Conservation (phyloP, 768 basidiomycete species). For the Paxillus rubicundulus region DNA sequence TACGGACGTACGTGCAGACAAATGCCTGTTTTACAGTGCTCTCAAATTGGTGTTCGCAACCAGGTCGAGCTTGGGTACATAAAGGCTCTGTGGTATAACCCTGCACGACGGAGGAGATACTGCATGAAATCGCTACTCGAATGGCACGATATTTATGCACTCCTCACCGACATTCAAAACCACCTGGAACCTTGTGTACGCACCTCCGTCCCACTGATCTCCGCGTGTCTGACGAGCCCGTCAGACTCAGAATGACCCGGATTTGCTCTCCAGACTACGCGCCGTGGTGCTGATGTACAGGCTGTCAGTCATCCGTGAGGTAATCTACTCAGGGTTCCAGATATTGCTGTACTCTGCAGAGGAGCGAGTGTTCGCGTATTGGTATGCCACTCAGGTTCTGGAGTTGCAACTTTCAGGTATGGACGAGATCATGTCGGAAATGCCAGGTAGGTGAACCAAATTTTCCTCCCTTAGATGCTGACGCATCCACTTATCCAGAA, state of each 20-base stretch:
- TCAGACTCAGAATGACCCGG: slow-evolving; percentile 23
- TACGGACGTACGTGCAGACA: slow-evolving; percentile 29
- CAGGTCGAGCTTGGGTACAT: slow-evolving; percentile 61
- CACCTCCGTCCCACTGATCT: background rate
- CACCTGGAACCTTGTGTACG: slow-evolving; percentile 20
- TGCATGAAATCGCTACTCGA: slow-evolving; percentile 61
- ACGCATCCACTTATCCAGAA: slow-evolving; percentile 7
- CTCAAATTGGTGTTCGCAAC: background rate
- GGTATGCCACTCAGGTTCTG: slow-evolving; percentile 61
- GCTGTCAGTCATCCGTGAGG: slow-evolving; percentile 57
- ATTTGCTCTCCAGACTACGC: slow-evolving; percentile 26
- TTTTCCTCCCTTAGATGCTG: slow-evolving; percentile 3
- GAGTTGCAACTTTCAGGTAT: slow-evolving; percentile 54
- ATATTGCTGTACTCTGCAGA: slow-evolving; percentile 66
- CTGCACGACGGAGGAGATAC: slow-evolving; percentile 60
- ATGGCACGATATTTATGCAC: slow-evolving; percentile 65
- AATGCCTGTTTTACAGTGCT: background rate
- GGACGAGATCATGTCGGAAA: slow-evolving; percentile 42
- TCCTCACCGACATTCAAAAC: slow-evolving; percentile 28
- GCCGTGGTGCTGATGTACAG: slow-evolving; percentile 54
- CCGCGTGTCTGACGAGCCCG: slow-evolving; percentile 5
- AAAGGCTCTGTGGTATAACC: slow-evolving; percentile 65
- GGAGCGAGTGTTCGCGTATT: slow-evolving; percentile 74
- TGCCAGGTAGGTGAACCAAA: slow-evolving; percentile 37
- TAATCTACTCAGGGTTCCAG: slow-evolving; percentile 75